Evolutionary conservation across 768 basidiomycete genomes (phyloP).

Genomic region (Leccinum ochraceum): DNA sequence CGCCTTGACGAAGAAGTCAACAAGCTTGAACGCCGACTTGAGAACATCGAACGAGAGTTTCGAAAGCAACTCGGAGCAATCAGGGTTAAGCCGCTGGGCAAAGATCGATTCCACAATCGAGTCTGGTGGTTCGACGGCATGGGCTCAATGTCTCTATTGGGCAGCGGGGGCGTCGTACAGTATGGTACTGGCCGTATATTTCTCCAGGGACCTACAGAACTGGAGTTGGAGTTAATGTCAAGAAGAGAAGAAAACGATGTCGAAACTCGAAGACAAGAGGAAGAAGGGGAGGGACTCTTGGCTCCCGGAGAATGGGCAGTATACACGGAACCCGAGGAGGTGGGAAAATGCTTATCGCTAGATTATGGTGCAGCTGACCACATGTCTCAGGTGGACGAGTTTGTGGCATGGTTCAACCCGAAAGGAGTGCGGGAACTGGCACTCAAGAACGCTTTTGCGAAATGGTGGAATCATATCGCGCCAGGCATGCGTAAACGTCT

Average conservation of each 20-base stretch:
- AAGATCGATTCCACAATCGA: slow-evolving; percentile 92
- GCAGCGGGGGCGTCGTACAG: slow-evolving; percentile 73
- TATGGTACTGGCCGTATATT: slow-evolving; percentile 92
- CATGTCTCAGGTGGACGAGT: slow-evolving; percentile 67
- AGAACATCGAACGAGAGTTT: slow-evolving; percentile 92
- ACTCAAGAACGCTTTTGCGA: slow-evolving; percentile 72
- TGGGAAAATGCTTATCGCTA: slow-evolving; percentile 30
- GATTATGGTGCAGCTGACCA: slow-evolving; percentile 11
- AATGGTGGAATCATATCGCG: slow-evolving; percentile 83
- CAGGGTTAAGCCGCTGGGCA: slow-evolving; percentile 85
- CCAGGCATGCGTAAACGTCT: slow-evolving; percentile 77
- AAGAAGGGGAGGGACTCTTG: slow-evolving; percentile 81
- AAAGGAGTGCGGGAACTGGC: slow-evolving; percentile 89
- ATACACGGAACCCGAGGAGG: slow-evolving; percentile 87
- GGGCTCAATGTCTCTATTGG: slow-evolving; percentile 79
- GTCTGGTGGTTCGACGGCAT: slow-evolving; percentile 99
- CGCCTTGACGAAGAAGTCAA: slow-evolving; percentile 87
- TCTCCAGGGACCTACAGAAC: slow-evolving; percentile 87
- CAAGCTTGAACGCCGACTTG: slow-evolving; percentile 76
- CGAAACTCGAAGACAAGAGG: slow-evolving; percentile 61
- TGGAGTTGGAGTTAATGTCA: slow-evolving; percentile 72
- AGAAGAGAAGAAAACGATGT: slow-evolving; percentile 56
- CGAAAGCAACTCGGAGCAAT: slow-evolving; percentile 83
- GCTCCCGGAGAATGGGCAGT: slow-evolving; percentile 86
- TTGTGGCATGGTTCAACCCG: slow-evolving; percentile 86